A percentile compares a stretch with the other conserved stretches of the same genome.
These are phyloP conservation scores for Annona cherimola DNA, from an alignment of 164 flowering plant genomes.

Conservation along the genomic window DNA sequence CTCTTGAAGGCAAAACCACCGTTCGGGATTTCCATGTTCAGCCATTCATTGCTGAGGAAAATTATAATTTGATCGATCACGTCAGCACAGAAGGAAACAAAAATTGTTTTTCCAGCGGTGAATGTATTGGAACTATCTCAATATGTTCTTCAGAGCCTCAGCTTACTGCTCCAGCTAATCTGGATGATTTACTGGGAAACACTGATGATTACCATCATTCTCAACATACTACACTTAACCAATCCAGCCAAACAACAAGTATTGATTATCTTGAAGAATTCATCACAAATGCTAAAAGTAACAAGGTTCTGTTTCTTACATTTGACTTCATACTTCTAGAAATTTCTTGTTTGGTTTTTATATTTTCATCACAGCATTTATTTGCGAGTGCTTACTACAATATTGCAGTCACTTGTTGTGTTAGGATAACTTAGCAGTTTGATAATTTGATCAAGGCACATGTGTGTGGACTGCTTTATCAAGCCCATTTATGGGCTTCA, in stretches of 20 bases:
- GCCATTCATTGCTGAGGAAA: conserved; percentile 11
- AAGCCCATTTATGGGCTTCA: not conserved
- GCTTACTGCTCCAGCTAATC: too few relatives aligned
- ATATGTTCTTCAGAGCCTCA: conserved; percentile 10
- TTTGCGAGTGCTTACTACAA: not conserved
- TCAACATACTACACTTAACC: conserved; percentile 15
- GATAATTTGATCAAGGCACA: not conserved
- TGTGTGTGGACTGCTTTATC: not conserved
- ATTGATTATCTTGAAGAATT: conserved; percentile 59
- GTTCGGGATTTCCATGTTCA: not conserved
- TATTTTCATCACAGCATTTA: not conserved
- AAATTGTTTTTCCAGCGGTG: conserved; percentile 1
- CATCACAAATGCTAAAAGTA: conserved; percentile 63
- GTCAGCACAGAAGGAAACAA: conserved; percentile 10
- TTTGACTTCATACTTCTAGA: not conserved
- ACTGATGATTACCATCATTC: conserved; percentile 27
- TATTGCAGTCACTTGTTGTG: not conserved
- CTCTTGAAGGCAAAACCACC: not conserved
- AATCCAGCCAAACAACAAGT: conserved; percentile 38
- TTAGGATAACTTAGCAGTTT: not conserved
- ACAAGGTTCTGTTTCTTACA: conserved; percentile 48
- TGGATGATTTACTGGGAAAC: too few relatives aligned
- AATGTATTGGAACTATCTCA: conserved; percentile 14
- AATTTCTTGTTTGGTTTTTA: not conserved
- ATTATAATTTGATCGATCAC: conserved; percentile 12